Conservation (phyloP, 192 early-diverging fungal genomes). For the Obelidium mucronatum region DNA sequence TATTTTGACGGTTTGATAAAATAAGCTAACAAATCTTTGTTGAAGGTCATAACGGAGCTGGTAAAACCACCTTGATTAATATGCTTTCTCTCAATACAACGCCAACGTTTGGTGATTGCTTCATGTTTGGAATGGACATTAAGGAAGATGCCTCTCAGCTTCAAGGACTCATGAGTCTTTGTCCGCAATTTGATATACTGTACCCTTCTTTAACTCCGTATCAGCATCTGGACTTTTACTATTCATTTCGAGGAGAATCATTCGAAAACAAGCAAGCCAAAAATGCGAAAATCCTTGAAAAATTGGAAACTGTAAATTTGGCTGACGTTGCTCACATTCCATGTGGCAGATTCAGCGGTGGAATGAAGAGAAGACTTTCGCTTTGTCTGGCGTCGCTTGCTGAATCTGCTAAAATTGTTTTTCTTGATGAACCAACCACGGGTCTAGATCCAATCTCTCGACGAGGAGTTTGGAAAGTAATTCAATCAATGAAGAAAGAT, state of each 20-base stretch:
- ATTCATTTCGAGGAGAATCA: conserved; percentile 62
- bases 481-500: conserved; percentile 64
- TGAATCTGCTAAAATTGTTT: conserved; percentile 63
- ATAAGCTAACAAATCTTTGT: background rate
- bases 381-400: conserved; percentile 69
- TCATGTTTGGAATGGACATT: conserved; percentile 63
- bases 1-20: background rate
- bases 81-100: conserved; percentile 68
- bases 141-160: conserved; percentile 57
- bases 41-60: conserved; percentile 73
- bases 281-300: conserved; percentile 53
- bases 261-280: conserved; percentile 57
- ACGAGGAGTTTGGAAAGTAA: conserved; percentile 66
- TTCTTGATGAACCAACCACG: conserved; percentile 66
- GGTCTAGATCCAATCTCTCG: conserved; percentile 74
- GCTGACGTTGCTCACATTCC: conserved; percentile 57
- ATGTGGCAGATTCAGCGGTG: conserved; percentile 53
- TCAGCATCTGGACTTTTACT: conserved; percentile 69
- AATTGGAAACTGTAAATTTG: conserved; percentile 59
- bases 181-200: conserved; percentile 76
- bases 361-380: conserved; percentile 71
- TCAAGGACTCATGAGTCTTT: conserved; percentile 71
- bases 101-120: conserved; percentile 65
- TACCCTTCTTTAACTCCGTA: conserved; percentile 67
- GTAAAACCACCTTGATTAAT: conserved; percentile 73